A percentile compares a stretch with the other conserved stretches of the same genome.
These are phyloP conservation scores for Fusarium transvaalense DNA, from an alignment of 2,329 filamentous ascomycete species.

Conservation along the genomic window DNA sequence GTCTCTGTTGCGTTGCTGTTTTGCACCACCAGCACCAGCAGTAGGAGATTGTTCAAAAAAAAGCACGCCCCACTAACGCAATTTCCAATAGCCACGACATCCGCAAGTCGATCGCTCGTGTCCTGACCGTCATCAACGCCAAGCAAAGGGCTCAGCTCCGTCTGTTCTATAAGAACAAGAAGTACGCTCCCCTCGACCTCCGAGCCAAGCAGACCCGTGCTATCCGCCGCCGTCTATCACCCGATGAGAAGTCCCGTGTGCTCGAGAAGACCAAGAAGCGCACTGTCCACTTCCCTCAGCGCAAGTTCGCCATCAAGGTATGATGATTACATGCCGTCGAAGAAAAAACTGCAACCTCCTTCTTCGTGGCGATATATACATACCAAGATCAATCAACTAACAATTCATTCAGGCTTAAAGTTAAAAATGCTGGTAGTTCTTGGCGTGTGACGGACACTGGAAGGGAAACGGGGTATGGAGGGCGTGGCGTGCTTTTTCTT, in stretches of 20 bases:
- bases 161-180: conserved; percentile 99
- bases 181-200: conserved; percentile 98
- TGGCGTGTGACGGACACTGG: conserved; percentile 50
- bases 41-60: conserved; percentile 10
- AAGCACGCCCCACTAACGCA: conserved; percentile 36
- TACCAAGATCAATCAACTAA: conserved; percentile 31
- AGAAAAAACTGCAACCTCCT: neutral
- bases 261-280: conserved; percentile 98
- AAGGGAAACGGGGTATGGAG: conserved; percentile 53
- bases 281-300: conserved; percentile 94
- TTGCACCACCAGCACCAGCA: conserved; percentile 4
- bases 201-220: conserved; percentile 98
- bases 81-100: conserved; percentile 83
- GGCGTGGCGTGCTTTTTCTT: conserved; percentile 56
- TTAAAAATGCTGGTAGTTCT: conserved; percentile 45
- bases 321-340: conserved; percentile 20
- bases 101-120: conserved; percentile 98
- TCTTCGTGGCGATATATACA: neutral
- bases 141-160: conserved; percentile 98
- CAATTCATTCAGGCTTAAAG: conserved; percentile 48
- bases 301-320: conserved; percentile 99
- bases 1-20: neutral
- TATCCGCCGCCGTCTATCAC: conserved; percentile 93
- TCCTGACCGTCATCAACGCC: conserved; percentile 99
- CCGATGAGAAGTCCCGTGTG: conserved; percentile 85